phyloP scores from a whole-genome alignment of 768 basidiomycete genomes.

The Rhodocollybia butyracea region DNA sequence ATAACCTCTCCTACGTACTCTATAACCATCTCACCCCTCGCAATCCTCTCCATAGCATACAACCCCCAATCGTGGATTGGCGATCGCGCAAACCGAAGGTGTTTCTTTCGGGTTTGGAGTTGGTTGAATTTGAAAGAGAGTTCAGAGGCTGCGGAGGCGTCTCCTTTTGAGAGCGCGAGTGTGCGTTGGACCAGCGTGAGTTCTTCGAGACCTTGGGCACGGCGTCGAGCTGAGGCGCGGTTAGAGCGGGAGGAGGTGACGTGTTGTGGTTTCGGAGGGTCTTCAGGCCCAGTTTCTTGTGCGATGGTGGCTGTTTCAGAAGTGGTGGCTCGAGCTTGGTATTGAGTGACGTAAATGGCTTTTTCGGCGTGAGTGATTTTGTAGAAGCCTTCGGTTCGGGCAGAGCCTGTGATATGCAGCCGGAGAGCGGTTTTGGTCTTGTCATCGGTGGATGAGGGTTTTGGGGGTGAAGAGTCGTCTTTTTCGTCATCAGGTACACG shows the following conservation, averaged over 20 bases:
- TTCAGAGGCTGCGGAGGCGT: slow-evolving; percentile 67
- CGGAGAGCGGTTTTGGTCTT: slow-evolving; percentile 39
- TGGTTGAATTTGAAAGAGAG: slow-evolving; percentile 97
- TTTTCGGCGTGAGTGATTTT: slow-evolving; percentile 92
- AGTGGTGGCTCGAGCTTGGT: slow-evolving; percentile 57
- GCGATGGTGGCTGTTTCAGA: slow-evolving; percentile 40
- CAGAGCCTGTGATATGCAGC: slow-evolving; percentile 80
- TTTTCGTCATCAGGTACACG: slow-evolving; percentile 13
- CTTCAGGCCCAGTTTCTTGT: slow-evolving; percentile 30
- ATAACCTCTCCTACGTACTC: slow-evolving; percentile 99
- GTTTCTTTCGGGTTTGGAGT: slow-evolving; percentile 96
- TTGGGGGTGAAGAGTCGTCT: slow-evolving; percentile 14
- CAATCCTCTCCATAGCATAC: slow-evolving; percentile 96
- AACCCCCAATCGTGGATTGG: slow-evolving; percentile 99
- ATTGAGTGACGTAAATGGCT: slow-evolving; percentile 88
- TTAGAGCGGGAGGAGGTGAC: slow-evolving; percentile 83
- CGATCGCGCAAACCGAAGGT: slow-evolving; percentile 89
- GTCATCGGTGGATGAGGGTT: slow-evolving; percentile 22
- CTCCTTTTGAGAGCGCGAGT: slow-evolving; percentile 71
- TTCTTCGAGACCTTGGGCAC: slow-evolving; percentile 91
- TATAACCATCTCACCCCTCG: slow-evolving; percentile 96
- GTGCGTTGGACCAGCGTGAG: slow-evolving; percentile 88
- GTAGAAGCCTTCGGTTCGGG: slow-evolving; percentile 93
- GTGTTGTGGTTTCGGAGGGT: slow-evolving; percentile 49
- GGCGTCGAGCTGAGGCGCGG: slow-evolving; percentile 86